phyloP scores from a whole-genome alignment of 2,329 filamentous ascomycete genomes.

The Talaromyces marneffei region DNA sequence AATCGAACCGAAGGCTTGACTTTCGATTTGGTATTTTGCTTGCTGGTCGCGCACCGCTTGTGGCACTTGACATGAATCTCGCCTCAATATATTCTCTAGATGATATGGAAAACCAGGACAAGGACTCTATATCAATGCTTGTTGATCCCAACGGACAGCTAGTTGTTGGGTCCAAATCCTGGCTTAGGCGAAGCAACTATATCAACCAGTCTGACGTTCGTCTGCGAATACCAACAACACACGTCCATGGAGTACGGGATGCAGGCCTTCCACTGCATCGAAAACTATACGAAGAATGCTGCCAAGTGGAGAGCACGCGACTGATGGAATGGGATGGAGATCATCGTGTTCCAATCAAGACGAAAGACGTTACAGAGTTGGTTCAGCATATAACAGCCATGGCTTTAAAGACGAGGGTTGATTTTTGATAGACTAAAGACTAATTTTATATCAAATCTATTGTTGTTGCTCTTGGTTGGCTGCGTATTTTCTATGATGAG shows the following conservation, averaged over 20 bases:
- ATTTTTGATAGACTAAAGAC: not conserved
- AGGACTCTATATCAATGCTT: not conserved
- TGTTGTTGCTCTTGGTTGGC: not conserved
- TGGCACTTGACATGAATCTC: slow-evolving; percentile 30
- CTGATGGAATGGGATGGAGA: slow-evolving; percentile 68
- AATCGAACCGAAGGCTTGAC: slow-evolving; percentile 17
- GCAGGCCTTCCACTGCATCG: slow-evolving; percentile 55
- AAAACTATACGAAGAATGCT: slow-evolving; percentile 54
- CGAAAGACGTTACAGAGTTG: slow-evolving; percentile 56
- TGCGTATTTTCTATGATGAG: not conserved
- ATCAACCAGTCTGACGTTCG: not conserved
- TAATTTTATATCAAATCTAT: not conserved
- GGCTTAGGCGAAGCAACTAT: not conserved
- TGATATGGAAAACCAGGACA: not conserved
- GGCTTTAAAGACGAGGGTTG: slow-evolving; percentile 30
- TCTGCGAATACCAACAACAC: slow-evolving; percentile 56
- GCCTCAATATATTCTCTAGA: not conserved
- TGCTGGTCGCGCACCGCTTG: slow-evolving; percentile 56
- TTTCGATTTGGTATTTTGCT: slow-evolving; percentile 59
- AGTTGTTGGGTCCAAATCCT: slow-evolving; percentile 20
- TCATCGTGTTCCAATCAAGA: slow-evolving; percentile 67
- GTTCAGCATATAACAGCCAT: slow-evolving; percentile 49
- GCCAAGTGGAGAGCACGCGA: slow-evolving; percentile 47
- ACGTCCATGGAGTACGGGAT: slow-evolving; percentile 63
- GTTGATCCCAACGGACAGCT: slow-evolving; percentile 28